These are phyloP conservation scores for Trichophyton simii DNA, from an alignment of 2,329 filamentous ascomycete genomes.

Conservation along the genomic window DNA sequence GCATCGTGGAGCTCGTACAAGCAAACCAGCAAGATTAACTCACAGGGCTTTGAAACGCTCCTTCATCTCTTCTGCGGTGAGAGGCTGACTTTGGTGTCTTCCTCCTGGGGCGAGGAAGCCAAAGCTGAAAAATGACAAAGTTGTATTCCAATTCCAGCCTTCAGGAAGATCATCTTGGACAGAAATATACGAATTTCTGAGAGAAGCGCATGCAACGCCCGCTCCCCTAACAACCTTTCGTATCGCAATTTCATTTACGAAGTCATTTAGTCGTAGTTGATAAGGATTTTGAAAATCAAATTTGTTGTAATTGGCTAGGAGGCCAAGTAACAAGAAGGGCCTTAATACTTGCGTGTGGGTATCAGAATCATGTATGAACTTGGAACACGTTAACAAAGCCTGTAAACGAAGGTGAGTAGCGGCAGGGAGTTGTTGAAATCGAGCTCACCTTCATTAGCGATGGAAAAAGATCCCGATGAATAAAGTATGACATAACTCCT, in stretches of 20 bases:
- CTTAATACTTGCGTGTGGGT: conserved; percentile 51
- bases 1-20: background rate
- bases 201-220: conserved; percentile 54
- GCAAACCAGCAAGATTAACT: conserved; percentile 25
- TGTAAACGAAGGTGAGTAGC: background rate
- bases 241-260: conserved; percentile 83
- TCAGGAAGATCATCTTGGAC: conserved; percentile 84
- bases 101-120: conserved; percentile 59
- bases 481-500: conserved; percentile 85
- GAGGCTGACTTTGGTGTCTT: conserved; percentile 46
- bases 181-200: conserved; percentile 66
- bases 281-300: conserved; percentile 98
- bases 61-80: conserved; percentile 69
- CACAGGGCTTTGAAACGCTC: conserved; percentile 68
- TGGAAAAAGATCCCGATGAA: conserved; percentile 86
- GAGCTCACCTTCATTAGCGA: conserved; percentile 73
- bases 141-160: conserved; percentile 71
- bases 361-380: conserved; percentile 74
- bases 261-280: conserved; percentile 79
- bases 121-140: conserved; percentile 73
- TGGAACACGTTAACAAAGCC: conserved; percentile 11
- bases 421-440: background rate
- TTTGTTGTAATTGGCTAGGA: conserved; percentile 96
- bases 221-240: conserved; percentile 67
- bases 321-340: conserved; percentile 69